A percentile compares a stretch with the other conserved stretches of the same genome.
Conservation (phyloP, 495 filamentous ascomycete genomes). For the Aspergillus steynii region DNA sequence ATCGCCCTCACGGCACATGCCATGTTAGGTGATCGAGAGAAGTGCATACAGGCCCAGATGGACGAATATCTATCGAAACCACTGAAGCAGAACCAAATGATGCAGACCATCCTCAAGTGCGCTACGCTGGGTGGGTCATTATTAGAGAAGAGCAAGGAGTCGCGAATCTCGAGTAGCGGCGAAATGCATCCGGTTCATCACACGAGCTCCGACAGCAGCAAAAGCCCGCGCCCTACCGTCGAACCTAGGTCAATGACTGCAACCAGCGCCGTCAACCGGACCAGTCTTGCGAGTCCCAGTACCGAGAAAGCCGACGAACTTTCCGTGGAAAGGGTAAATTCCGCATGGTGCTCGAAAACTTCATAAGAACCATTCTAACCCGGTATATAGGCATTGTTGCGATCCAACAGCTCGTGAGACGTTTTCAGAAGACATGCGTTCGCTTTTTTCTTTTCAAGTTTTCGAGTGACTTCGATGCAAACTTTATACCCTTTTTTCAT, state of each 20-base stretch:
- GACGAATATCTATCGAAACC: constrained; percentile 99
- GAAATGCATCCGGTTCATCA: constrained; percentile 47
- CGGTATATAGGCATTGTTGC: constrained; percentile 34
- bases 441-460: constrained; percentile 22
- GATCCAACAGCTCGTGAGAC: constrained; percentile 44
- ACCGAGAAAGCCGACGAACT: constrained; percentile 64
- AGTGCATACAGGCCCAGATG: constrained; percentile 98
- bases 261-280: constrained; percentile 53
- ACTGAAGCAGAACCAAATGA: constrained; percentile 95
- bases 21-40: constrained; percentile 98
- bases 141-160: constrained; percentile 68
- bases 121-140: constrained; percentile 89
- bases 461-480: constrained; percentile 26
- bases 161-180: constrained; percentile 55
- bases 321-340: constrained; percentile 71
- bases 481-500: constrained; percentile 27
- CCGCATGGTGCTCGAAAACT: constrained; percentile 2
- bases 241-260: constrained; percentile 63
- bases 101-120: constrained; percentile 97
- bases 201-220: constrained; percentile 31
- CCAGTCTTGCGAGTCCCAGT: constrained; percentile 60
- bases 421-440: constrained; percentile 17
- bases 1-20: constrained; percentile 97
- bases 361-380: constrained; percentile 14
- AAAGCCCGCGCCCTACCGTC: constrained; percentile 44